Percentiles rank a stretch among this genome's conserved stretches.
Evolutionary conservation across 768 basidiomycete genomes (phyloP).

Genomic region (Termitomyces sp.): DNA sequence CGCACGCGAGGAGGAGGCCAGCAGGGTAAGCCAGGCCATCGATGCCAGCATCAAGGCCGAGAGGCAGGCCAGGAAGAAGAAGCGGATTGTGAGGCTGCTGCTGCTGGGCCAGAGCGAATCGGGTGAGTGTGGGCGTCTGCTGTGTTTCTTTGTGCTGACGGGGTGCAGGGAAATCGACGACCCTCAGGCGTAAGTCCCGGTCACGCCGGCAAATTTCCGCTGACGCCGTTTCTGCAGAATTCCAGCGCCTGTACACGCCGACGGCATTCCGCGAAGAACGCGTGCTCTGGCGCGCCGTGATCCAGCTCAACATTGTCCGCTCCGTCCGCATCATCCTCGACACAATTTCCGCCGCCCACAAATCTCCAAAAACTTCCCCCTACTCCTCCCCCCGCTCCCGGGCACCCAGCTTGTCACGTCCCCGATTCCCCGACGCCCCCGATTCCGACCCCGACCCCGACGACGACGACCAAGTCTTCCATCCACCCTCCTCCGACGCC

Average conservation of each 20-base stretch:
- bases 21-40: constrained; percentile 61
- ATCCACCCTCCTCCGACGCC: constrained; percentile 21
- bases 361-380: constrained; percentile 31
- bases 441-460: constrained; percentile 7
- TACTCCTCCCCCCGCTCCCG: constrained; percentile 33
- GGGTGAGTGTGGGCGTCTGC: constrained; percentile 40
- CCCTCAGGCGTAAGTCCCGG: constrained; percentile 65
- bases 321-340: constrained; percentile 75
- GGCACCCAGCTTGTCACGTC: constrained; percentile 30
- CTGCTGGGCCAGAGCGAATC: constrained; percentile 83
- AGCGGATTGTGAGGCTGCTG: constrained; percentile 65
- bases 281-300: constrained; percentile 78
- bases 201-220: constrained; percentile 4
- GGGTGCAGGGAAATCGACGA: constrained; percentile 70
- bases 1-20: constrained; percentile 62
- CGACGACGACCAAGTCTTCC: constrained; percentile 14
- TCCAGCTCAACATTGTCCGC: constrained; percentile 79
- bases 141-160: neutral
- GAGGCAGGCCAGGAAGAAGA: constrained; percentile 60
- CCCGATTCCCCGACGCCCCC: constrained; percentile 18
- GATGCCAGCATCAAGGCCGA: constrained; percentile 71
- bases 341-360: constrained; percentile 27
- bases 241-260: constrained; percentile 72
- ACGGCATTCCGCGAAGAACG: constrained; percentile 73
- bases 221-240: constrained; percentile 43